Evolutionary conservation across 495 filamentous ascomycete genomes (phyloP), one percentile per base, ranked within the genome.

Genomic region (Penicillium desertorum): DNA sequence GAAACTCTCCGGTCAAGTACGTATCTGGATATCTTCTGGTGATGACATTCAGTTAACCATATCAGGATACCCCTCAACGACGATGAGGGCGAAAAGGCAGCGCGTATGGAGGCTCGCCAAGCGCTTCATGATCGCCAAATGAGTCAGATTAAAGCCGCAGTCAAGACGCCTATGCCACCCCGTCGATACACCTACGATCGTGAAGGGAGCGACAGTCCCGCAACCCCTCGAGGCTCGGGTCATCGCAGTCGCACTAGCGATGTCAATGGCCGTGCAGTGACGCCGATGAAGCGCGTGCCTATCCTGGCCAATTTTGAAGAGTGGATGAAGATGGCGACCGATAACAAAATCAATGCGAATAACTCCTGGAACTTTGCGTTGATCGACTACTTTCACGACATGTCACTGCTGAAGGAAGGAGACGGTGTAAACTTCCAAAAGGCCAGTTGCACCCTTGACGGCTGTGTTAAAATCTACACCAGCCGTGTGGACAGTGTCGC

Each of bases 241-340:
- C 68, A 68, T 45, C 70, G 76, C 30, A 76, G 76, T 12, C 81
- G 83, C 62, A 83, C 86, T 39, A 86, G 84, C 62, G 75, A 79
- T 54, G 76, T 81, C 50, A 84, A 89, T 64, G 88, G 85, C 37
- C 83, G 76, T 44, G 89, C 86, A 16, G 88, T 96, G 48, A 98
- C 94, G 30, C 94, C 94, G 16, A 91, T 96, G 88, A 96, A 96
- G 79, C 88, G 94, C 42, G 90, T 96, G 32, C 95, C 94, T 0
- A 88, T 99, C 54, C 70, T 98, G 51, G 95, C 95, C 51, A 98
- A 98, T 73, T 99, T 98, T 65, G 94, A 99, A 72, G 95, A 99
- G 68, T 98, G 94, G 94, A 98, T 99, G 95, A 99, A 98, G 82
- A 92, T 98, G 90, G 95, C 95, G 10, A 98, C 93, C 22, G 94